A percentile compares a stretch with the other conserved stretches of the same genome.
Conservation (phyloP, 2,329 filamentous ascomycete genomes). For the Penicillium hordei region DNA sequence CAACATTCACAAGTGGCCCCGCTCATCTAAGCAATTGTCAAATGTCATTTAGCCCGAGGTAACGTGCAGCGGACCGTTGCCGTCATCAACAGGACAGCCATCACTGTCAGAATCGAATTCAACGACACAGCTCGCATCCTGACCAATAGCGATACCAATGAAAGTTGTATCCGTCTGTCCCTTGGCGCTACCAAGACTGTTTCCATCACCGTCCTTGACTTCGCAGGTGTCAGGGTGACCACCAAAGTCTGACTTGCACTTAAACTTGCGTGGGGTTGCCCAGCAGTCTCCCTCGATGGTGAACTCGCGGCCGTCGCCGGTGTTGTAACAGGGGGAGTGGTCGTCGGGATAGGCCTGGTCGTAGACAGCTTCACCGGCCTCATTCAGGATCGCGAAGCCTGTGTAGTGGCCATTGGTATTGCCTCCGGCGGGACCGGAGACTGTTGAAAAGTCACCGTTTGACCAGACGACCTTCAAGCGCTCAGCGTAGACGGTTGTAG, state of each 20-base stretch:
- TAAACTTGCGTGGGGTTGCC: conserved; percentile 14
- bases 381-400: conserved; percentile 17
- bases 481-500: conserved; percentile 12
- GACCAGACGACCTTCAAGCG: conserved; percentile 18
- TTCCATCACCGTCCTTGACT: conserved; percentile 15
- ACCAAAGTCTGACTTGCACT: conserved; percentile 15
- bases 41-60: conserved; percentile 8
- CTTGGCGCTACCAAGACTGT: conserved; percentile 12
- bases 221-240: conserved; percentile 16
- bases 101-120: conserved; percentile 18
- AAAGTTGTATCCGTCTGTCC: conserved; percentile 14
- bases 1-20: too few species aligned
- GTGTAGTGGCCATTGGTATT: conserved; percentile 12
- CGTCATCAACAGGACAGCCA: conserved; percentile 15
- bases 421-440: conserved; percentile 15
- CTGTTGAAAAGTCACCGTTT: conserved; percentile 14
- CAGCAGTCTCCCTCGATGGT: conserved; percentile 21
- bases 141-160: conserved; percentile 17
- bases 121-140: conserved; percentile 16
- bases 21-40: too few species aligned
- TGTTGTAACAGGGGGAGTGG: conserved; percentile 18
- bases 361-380: conserved; percentile 15
- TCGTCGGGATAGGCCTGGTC: conserved; percentile 12
- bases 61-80: conserved; percentile 17
- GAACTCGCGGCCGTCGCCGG: conserved; percentile 13